A percentile compares a stretch with the other conserved stretches of the same genome.
Evolutionary conservation across 129 eudicot species (phyloP).

Genomic region (Chrysanthemum makinoi): DNA sequence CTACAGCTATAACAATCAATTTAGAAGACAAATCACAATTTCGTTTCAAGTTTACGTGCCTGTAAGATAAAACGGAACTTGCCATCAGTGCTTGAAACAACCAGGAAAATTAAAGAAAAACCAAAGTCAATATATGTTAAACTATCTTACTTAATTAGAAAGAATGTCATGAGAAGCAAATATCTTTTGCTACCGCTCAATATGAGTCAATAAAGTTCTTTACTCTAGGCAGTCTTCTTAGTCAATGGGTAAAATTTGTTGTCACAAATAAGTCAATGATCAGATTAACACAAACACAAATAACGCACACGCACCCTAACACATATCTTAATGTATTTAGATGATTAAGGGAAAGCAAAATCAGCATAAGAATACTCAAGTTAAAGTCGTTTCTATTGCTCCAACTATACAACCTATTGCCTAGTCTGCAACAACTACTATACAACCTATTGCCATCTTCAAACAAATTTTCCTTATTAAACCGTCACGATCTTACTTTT

Average conservation of each 20-base stretch:
- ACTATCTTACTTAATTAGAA: slow-evolving; percentile 8
- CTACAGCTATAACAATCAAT: slow-evolving; percentile 6
- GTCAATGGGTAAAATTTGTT: slow-evolving; percentile 50
- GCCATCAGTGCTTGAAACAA: slow-evolving; percentile 97
- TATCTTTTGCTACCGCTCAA: slow-evolving; percentile 97
- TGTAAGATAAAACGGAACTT: slow-evolving; percentile 24
- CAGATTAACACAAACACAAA: not conserved
- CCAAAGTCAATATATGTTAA: slow-evolving; percentile 17
- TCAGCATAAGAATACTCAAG: not conserved
- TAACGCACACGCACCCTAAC: not conserved
- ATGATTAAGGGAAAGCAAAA: not conserved
- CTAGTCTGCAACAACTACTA: not conserved
- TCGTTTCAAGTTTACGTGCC: not conserved
- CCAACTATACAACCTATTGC: slow-evolving; percentile 10
- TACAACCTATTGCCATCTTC: no score
- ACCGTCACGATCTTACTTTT: no score
- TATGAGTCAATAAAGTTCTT: slow-evolving; percentile 71
- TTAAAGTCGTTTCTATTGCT: not conserved
- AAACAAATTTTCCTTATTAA: no score
- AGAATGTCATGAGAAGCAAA: not conserved
- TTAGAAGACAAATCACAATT: slow-evolving; percentile 14
- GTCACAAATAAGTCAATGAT: slow-evolving; percentile 21
- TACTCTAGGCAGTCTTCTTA: slow-evolving; percentile 90
- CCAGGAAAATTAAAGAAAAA: slow-evolving; percentile 44
- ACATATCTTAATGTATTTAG: not conserved